Evolutionary conservation across 352 stramenopile genomes (phyloP), one percentile per base, ranked within the genome.

Genomic region (Aphanomyces invadans): DNA sequence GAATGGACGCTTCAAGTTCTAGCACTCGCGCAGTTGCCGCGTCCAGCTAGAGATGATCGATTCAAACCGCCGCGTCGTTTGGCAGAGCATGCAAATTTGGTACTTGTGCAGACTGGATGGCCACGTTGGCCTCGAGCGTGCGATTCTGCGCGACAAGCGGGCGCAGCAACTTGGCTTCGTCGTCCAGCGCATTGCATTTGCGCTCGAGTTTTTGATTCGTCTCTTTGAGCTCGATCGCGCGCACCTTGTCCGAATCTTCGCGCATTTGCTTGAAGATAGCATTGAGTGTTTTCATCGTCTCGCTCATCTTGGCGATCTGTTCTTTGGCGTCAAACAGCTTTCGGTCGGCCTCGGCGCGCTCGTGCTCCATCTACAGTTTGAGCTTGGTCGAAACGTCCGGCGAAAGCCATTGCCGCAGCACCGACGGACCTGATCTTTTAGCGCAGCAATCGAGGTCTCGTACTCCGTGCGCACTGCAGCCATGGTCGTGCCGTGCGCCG

Each of bases 241-340:
- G 92, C 25, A 96, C 78, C 28, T 90, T 90, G 36, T 96, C 87
- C 0, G 78, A 92, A 53, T 97, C 88, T 45, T 91, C 78, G 12
- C 95, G 90, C 88, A 98, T 98, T 39, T 97, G 89, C 1, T 84
- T 74, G 59, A 97, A 97, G 29, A 98, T 95, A 1, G 81, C 93
- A 71, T 97, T 97, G 0, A 98, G 76, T 17, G 89, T 92, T 55
- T 92, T 92, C 73, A 98, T 91, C 1, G 89, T 97, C 55, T 98
- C 90, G 7, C 79, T 77, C 88, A 98, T 97, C 54, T 94, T 92
- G 25, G 78, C 75, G 69, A 90, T 80, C 64, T 96, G 80, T 1
- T 93, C 80, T 63, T 94, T 91, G 1, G 79, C 79, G 11, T 92
- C 81, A 0, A 53, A 51, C 39, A 83, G 67, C 54, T 86, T 84